Percentiles rank a stretch among this genome's conserved stretches.
Evolutionary conservation across 257 asterid genomes (phyloP).

Genomic region (Oldenlandia corymbosa): DNA sequence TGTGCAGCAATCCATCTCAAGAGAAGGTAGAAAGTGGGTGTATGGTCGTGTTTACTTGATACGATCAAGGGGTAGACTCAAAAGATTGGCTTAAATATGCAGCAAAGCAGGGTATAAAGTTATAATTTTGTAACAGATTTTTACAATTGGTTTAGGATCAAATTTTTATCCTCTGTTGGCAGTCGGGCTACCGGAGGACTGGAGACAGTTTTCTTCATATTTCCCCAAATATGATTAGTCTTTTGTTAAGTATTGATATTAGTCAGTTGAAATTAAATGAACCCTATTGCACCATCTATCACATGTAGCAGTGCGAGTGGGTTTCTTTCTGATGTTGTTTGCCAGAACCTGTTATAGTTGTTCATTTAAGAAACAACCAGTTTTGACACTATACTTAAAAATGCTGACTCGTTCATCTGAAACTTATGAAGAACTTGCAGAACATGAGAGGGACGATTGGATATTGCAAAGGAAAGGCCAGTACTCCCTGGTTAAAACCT

Average conservation of each 20-base stretch:
- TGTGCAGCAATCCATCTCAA: conserved; percentile 60
- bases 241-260: too few relatives aligned
- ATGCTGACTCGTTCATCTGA: too few relatives aligned
- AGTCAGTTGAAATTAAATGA: not conserved
- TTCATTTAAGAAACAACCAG: too few relatives aligned
- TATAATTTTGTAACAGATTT: not conserved
- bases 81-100: conserved; percentile 41
- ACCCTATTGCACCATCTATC: too few relatives aligned
- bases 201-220: not conserved
- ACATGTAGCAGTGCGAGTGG: not conserved
- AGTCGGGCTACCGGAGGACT: not conserved
- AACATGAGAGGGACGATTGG: too few relatives aligned
- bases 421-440: too few relatives aligned
- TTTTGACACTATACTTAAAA: too few relatives aligned
- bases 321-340: not conserved
- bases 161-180: not conserved
- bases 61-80: conserved; percentile 47
- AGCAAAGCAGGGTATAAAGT: not conserved
- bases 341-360: too few relatives aligned
- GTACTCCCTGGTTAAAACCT: too few relatives aligned
- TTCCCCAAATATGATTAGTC: not conserved
- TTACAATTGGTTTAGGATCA: too few relatives aligned
- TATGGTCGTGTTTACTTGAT: conserved; percentile 89
- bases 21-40: conserved; percentile 75
- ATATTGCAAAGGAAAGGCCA: too few relatives aligned